Evolutionary conservation across 2,329 filamentous ascomycete genomes (phyloP), one percentile per base, ranked within the genome.

Genomic region (Sclerotinia minor): DNA sequence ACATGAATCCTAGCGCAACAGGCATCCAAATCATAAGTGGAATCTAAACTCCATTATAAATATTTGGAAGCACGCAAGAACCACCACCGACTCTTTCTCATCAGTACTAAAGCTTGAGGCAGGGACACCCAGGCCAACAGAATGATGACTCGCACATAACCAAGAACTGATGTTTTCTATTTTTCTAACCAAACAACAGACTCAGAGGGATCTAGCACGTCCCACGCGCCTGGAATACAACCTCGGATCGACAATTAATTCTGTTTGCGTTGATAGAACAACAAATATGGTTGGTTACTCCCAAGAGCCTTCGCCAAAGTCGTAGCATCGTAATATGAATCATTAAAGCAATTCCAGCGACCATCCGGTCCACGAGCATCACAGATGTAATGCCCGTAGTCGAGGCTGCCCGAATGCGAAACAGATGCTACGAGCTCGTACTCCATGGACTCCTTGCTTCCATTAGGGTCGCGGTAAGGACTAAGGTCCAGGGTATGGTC

Each of bases 381-480:
- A 53, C 70, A 72, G n/a, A 71, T 61, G 57, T 76, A 76, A 50
- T 76, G 75, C 2, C 75, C 75, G 15, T 13, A 66, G 17, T 64
- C 61, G 4, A 64, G 32, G 8, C 17, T 69, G 9, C 75, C 75
- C 2, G 21, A 47, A 65, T 79, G 78, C 53, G 74, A 72, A 13
- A 79, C 69, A 3, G 77, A 73, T 13, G 76, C 72, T 2, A 69
- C 60, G 17, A 79, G 71, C 45, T 75, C 71, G 65, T 79, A 79
- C 32, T 54, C 67, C 29, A 73, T 49, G 38, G 57, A 24, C 52
- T 69, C 9, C 67, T 38, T 26, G 59, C 63, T 53, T 24, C 50
- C 58, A 38, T 21, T 67, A 47, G 55, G 68, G 53, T 65, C 61
- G n/a, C 70, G 68, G 65, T 72, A 73, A 21, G 60, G 53, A 29